Conservation (phyloP, 2,329 filamentous ascomycete species). For the Aspergillus tanneri region DNA sequence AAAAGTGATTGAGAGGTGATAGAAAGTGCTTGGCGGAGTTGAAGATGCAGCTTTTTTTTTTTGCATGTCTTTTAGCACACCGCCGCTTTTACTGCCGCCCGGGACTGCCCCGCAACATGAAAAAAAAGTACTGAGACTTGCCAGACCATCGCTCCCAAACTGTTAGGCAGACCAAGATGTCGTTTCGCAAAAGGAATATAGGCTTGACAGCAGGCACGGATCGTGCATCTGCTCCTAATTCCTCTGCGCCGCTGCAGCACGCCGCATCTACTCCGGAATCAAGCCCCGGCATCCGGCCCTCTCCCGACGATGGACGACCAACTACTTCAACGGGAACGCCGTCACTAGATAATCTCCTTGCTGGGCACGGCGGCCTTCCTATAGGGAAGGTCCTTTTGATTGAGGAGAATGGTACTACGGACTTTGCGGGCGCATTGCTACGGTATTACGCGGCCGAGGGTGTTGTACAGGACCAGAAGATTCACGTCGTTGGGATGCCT, state of each 20-base stretch:
- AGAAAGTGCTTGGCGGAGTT: slow-evolving; percentile 4
- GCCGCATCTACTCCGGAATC: slow-evolving; percentile 30
- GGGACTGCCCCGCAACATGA: slow-evolving; percentile 25
- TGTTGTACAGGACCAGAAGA: slow-evolving; percentile 81
- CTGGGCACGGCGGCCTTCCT: slow-evolving; percentile 80
- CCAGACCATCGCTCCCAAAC: not conserved
- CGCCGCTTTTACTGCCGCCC: slow-evolving; percentile 25
- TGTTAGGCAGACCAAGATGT: slow-evolving; percentile 48
- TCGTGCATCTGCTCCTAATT: slow-evolving; percentile 33
- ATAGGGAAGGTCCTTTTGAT: slow-evolving; percentile 78
- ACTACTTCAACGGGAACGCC: slow-evolving; percentile 89
- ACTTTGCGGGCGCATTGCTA: slow-evolving; percentile 81
- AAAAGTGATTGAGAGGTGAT: slow-evolving; percentile 3
- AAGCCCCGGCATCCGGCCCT: slow-evolving; percentile 68
- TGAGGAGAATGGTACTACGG: slow-evolving; percentile 88
- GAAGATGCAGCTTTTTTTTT: slow-evolving; percentile 26
- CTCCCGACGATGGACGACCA: slow-evolving; percentile 79
- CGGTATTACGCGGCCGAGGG: slow-evolving; percentile 93
- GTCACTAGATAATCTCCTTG: slow-evolving; percentile 79
- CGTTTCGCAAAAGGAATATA: slow-evolving; percentile 67
- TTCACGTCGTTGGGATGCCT: slow-evolving; percentile 79
- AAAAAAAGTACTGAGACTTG: slow-evolving; percentile 2
- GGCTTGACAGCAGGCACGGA: slow-evolving; percentile 49
- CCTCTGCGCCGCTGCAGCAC: slow-evolving; percentile 25
- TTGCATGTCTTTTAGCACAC: slow-evolving; percentile 24